Percentiles rank a stretch among this genome's conserved stretches.
phyloP scores from a whole-genome alignment of 2,329 filamentous ascomycete genomes.

The Fusarium sp. region DNA sequence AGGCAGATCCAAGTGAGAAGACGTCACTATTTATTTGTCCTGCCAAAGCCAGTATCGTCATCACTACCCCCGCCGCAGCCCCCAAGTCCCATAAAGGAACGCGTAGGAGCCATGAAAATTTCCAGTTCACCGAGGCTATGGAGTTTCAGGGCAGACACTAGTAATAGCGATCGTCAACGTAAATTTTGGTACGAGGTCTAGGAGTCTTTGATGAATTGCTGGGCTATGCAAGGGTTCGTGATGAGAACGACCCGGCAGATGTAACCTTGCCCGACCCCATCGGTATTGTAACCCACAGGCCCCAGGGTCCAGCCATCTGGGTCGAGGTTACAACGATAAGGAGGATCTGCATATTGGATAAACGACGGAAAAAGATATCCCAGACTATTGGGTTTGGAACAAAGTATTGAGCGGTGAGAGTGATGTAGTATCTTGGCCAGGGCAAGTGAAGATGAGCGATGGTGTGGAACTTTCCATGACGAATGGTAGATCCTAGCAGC shows the following conservation, averaged over 20 bases:
- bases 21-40: constrained; percentile 22
- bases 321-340: background rate
- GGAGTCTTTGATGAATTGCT: background rate
- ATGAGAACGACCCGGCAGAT: constrained; percentile 1
- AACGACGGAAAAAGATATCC: background rate
- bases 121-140: constrained; percentile 8
- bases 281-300: background rate
- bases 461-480: background rate
- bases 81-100: background rate
- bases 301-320: constrained; percentile 1
- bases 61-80: background rate
- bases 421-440: background rate
- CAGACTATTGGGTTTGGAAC: background rate
- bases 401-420: constrained; percentile 1
- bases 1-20: background rate
- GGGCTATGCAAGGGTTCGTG: background rate
- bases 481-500: background rate
- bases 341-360: constrained; percentile 11
- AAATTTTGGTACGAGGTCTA: background rate
- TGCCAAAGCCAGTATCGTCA: background rate
- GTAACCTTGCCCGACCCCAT: constrained; percentile 1
- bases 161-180: constrained; percentile 14
- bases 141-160: constrained; percentile 16
- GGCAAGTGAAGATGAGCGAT: background rate
- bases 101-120: constrained; percentile 1